Evolutionary conservation across 2,329 filamentous ascomycete species (phyloP), one percentile per base, ranked within the genome.

Genomic region (Lachnellula arida): DNA sequence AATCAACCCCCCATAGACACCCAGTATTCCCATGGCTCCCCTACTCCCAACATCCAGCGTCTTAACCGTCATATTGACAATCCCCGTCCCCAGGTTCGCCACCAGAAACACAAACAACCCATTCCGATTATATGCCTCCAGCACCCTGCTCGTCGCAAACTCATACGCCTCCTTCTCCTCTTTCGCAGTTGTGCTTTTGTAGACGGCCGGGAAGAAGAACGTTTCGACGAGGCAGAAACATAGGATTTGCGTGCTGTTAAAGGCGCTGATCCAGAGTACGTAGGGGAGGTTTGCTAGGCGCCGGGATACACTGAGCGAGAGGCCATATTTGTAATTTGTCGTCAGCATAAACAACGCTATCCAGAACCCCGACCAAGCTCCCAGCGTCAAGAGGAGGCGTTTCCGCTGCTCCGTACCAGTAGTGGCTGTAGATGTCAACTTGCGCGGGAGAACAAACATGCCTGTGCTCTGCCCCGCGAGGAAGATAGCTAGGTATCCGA

Each of bases 401-500:
- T 74, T 80, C 25, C 81, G 76, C 66, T 82, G 81, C 53, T 74
- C 67, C 60, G 74, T 67, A 54, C 74, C 70, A 61, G 74, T 68
- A 58, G 74, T 64, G 65, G 73, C 65, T 60, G 73, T 75, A 57
- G 73, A 67, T 60, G 69, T 74, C 65, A 79, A 68, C 68, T 71
- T 74, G 57, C 84, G 72, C 3, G 90, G 89, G 39, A 97, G 81
- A 56, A 94, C 81, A 59, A 86, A 82, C 73, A 92, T 85, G 49
- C 94, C 94, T 17, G 87, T 82, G 42, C 89, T 88, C 69, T 95
- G 91, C 3, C 94, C 94, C 0, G 89, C 85, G 40, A 99, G 82
- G 72, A 97, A 99, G 57, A 99, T 97, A 47, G 93, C 88, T 46
- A 99, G 81, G 69, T 99, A 99, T 4, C 94, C 94, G 49, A 89